Conservation (phyloP, 1,139 yeast species). For the Suhomyces anneliseae region DNA sequence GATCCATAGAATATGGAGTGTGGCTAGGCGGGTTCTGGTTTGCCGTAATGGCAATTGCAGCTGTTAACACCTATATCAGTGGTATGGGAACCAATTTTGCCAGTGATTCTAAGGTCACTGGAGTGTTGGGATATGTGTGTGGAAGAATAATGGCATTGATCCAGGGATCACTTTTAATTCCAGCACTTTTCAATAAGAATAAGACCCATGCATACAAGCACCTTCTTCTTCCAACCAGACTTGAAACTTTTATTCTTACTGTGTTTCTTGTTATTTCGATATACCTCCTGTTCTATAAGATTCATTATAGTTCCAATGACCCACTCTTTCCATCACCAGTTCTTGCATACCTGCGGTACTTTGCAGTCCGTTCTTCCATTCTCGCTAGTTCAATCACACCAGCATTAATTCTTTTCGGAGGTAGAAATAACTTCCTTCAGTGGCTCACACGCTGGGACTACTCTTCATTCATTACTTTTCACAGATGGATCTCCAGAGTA, state of each 20-base stretch:
- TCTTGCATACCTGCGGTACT: conserved; percentile 31
- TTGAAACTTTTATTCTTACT: conserved; percentile 37
- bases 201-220: conserved; percentile 37
- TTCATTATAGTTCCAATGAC: conserved; percentile 27
- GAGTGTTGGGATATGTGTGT: neutral
- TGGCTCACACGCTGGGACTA: conserved; percentile 61
- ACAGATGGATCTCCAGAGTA: conserved; percentile 59
- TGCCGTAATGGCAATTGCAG: conserved; percentile 23
- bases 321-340: conserved; percentile 25
- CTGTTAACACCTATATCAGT: conserved; percentile 31
- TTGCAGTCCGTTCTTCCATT: conserved; percentile 60
- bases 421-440: conserved; percentile 59
- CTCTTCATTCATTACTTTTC: conserved; percentile 57
- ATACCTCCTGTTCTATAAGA: conserved; percentile 13
- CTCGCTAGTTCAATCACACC: conserved; percentile 55
- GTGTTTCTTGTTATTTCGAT: conserved; percentile 8
- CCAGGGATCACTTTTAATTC: conserved; percentile 23
- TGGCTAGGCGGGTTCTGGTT: conserved; percentile 35
- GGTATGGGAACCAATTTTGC: neutral
- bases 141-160: neutral
- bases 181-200: conserved; percentile 43
- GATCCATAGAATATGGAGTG: conserved; percentile 35
- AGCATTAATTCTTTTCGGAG: conserved; percentile 54
- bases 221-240: conserved; percentile 60
- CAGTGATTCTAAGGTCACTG: conserved; percentile 19